Evolutionary conservation across 352 stramenopile genomes (phyloP).

Genomic region (Globisporangium heterothallicum): DNA sequence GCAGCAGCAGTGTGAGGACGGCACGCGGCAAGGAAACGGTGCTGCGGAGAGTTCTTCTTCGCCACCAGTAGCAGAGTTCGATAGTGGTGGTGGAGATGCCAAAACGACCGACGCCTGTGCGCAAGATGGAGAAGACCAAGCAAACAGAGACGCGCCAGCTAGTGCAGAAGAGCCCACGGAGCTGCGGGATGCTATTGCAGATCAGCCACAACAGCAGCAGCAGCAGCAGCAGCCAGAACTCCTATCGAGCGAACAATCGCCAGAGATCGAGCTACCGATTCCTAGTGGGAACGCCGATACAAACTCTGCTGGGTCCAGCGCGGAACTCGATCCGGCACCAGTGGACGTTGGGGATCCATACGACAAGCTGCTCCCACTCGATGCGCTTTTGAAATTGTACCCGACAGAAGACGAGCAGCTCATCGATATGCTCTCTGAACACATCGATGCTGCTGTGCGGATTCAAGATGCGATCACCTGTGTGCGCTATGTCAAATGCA

Average conservation of each 20-base stretch:
- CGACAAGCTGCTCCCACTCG: conserved; percentile 10
- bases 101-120: not conserved
- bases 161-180: not conserved
- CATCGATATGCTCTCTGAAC: conserved; percentile 28
- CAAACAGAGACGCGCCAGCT: not conserved
- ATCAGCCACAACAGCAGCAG: not conserved
- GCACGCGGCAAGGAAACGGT: no score
- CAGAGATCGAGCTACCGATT: not conserved
- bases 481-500: conserved; percentile 20
- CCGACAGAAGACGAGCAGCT: conserved; percentile 18
- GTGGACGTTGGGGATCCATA: not conserved
- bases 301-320: not conserved
- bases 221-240: not conserved
- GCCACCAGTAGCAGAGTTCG: conserved; percentile 2
- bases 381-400: conserved; percentile 21
- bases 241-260: no score
- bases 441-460: conserved; percentile 24
- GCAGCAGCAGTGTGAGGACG: not conserved
- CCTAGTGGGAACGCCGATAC: not conserved
- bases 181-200: not conserved
- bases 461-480: conserved; percentile 29
- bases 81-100: not conserved
- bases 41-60: no score
- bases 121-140: not conserved
- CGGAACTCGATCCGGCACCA: no score